These are phyloP conservation scores for Potentilla sterilis DNA, from an alignment of 306 rosid genomes.

Conservation along the genomic window DNA sequence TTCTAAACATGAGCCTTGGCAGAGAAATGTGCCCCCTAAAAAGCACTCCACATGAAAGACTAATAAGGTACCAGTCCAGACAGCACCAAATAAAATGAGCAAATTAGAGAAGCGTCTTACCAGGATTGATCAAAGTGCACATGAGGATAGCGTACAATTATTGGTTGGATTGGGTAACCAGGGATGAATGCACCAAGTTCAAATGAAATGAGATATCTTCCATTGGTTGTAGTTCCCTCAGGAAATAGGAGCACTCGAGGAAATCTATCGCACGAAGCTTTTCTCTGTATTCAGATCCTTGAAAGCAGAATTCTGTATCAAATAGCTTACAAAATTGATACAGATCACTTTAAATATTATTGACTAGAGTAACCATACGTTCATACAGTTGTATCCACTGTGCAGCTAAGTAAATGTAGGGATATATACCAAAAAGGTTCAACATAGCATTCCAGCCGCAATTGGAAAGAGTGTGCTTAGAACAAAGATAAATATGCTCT, in stretches of 20 bases:
- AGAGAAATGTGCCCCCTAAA: constrained; percentile 83
- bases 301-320: constrained; percentile 93
- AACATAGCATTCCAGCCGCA: neutral
- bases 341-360: constrained; percentile 12
- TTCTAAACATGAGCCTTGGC: constrained; percentile 81
- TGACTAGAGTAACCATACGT: constrained; percentile 1
- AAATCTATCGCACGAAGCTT: constrained; percentile 80
- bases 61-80: constrained; percentile 23
- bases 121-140: constrained; percentile 98
- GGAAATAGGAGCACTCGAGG: constrained; percentile 94
- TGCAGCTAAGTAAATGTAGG: neutral
- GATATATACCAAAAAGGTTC: neutral
- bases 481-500: neutral
- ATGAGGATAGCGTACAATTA: constrained; percentile 88
- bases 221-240: constrained; percentile 97
- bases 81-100: constrained; percentile 22
- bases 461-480: neutral
- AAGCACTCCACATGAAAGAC: constrained; percentile 19
- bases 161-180: constrained; percentile 83
- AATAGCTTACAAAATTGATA: constrained; percentile 74
- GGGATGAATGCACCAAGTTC: constrained; percentile 96
- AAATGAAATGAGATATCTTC: constrained; percentile 80
- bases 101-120: constrained; percentile 44
- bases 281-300: constrained; percentile 98
- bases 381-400: neutral